Conservation (phyloP, 2,329 filamentous ascomycete species). For the Pezicula neosporulosa region DNA sequence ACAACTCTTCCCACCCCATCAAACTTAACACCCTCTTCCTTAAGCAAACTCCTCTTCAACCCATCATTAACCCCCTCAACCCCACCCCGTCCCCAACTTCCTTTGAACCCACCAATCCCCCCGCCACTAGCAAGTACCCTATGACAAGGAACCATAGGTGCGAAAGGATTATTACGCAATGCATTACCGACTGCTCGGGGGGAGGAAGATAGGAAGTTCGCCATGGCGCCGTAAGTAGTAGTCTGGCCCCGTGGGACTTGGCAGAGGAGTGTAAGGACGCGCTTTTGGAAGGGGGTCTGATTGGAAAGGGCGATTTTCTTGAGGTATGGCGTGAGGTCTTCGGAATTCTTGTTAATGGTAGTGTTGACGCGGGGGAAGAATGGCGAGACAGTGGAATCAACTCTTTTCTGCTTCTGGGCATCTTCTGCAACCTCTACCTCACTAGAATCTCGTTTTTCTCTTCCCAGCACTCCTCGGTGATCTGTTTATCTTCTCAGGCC, state of each 20-base stretch:
- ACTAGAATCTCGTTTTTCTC: conserved; percentile 3
- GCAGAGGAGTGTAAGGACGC: conserved; percentile 68
- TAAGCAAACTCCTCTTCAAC: conserved; percentile 56
- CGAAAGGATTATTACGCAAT: conserved; percentile 76
- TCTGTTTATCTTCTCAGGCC: neutral
- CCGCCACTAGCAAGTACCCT: conserved; percentile 73
- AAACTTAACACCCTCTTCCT: conserved; percentile 61
- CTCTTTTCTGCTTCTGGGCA: neutral
- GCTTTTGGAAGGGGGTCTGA: conserved; percentile 53
- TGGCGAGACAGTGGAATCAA: conserved; percentile 1
- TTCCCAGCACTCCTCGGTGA: neutral
- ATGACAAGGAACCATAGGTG: conserved; percentile 78
- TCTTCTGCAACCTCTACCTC: neutral
- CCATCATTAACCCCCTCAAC: conserved; percentile 60
- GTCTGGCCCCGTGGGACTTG: conserved; percentile 74
- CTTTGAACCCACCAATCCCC: conserved; percentile 68
- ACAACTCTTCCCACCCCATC: conserved; percentile 56
- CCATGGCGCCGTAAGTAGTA: conserved; percentile 74
- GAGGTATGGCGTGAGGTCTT: conserved; percentile 16
- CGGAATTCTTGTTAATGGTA: neutral
- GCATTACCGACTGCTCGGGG: conserved; percentile 77
- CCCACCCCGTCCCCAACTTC: conserved; percentile 58
- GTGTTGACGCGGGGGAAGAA: neutral
- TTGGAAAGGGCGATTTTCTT: conserved; percentile 18
- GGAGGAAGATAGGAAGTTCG: conserved; percentile 64